Percentiles rank a stretch among this genome's conserved stretches.
phyloP scores from a whole-genome alignment of 1,284 basidiomycete species.

The Leccinum cinnamomeum region DNA sequence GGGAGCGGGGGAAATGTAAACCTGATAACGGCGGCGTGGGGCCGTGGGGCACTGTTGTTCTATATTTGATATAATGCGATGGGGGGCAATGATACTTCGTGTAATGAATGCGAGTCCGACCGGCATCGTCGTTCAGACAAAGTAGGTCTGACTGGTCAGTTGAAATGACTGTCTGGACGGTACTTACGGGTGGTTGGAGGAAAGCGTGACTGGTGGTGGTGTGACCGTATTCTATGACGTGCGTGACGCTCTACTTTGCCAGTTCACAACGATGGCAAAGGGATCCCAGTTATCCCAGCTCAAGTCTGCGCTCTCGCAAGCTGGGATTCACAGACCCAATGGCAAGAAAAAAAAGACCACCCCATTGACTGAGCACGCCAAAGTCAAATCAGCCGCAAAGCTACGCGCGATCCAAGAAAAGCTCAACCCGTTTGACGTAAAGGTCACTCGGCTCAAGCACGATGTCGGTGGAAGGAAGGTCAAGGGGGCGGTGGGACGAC shows the following conservation, averaged over 20 bases:
- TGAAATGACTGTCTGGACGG: neutral
- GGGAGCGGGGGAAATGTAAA: neutral
- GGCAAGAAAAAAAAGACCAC: constrained; percentile 70
- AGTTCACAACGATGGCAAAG: constrained; percentile 49
- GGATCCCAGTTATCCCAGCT: constrained; percentile 86
- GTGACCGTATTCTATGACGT: neutral
- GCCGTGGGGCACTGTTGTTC: neutral
- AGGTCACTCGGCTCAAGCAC: constrained; percentile 90
- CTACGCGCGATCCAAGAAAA: constrained; percentile 82
- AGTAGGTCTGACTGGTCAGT: neutral
- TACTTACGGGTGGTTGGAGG: neutral
- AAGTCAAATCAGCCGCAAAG: constrained; percentile 76
- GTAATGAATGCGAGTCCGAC: neutral
- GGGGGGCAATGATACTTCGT: neutral
- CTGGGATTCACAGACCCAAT: constrained; percentile 66
- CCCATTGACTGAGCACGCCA: constrained; percentile 66
- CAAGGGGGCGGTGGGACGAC: constrained; percentile 81
- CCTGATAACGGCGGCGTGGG: neutral
- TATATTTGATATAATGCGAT: neutral
- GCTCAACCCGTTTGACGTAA: constrained; percentile 93
- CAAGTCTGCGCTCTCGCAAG: constrained; percentile 77
- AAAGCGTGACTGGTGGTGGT: neutral
- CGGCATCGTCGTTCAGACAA: neutral
- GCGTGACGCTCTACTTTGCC: constrained; percentile 8
- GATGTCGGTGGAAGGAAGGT: constrained; percentile 87